Conservation (phyloP, 2,329 filamentous ascomycete species). For the Colletotrichum kahawae region DNA sequence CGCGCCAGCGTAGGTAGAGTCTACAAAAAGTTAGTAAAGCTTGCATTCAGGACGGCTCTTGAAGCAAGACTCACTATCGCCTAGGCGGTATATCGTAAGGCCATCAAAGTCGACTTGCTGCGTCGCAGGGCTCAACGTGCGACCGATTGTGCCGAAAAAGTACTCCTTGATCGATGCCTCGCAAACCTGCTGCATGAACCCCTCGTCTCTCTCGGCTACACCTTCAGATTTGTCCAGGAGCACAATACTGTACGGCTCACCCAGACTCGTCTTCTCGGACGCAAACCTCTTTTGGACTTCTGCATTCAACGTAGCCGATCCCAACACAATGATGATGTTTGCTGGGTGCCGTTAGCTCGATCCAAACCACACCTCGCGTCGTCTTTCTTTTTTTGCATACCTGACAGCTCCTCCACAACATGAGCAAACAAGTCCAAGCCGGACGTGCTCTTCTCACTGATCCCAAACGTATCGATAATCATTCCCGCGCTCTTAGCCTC, state of each 20-base stretch:
- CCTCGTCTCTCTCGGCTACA: constrained; percentile 76
- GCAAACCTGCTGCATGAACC: constrained; percentile 74
- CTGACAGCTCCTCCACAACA: constrained; percentile 64
- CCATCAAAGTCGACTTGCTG: constrained; percentile 81
- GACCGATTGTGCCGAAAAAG: constrained; percentile 84
- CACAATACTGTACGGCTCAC: constrained; percentile 76
- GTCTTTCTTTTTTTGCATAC: constrained; percentile 28
- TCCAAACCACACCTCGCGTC: no score
- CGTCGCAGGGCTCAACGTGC: constrained; percentile 84
- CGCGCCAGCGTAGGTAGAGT: constrained; percentile 34
- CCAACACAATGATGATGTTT: constrained; percentile 82
- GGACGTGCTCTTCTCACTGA: constrained; percentile 68
- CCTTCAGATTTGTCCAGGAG: constrained; percentile 86
- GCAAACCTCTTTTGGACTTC: constrained; percentile 76
- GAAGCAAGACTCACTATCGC: constrained; percentile 54
- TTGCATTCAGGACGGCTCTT: neutral
- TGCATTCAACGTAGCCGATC: constrained; percentile 76
- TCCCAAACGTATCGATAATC: constrained; percentile 82
- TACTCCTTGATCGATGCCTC: constrained; percentile 87
- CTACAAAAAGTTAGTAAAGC: constrained; percentile 21
- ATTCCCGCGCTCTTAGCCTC: constrained; percentile 76
- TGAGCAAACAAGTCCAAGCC: constrained; percentile 82
- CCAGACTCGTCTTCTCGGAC: constrained; percentile 56
- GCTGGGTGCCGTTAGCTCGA: constrained; percentile 58
- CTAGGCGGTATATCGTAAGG: constrained; percentile 74